Conservation (phyloP, 208 protist genomes). For the Acanthamoeba triangularis region DNA sequence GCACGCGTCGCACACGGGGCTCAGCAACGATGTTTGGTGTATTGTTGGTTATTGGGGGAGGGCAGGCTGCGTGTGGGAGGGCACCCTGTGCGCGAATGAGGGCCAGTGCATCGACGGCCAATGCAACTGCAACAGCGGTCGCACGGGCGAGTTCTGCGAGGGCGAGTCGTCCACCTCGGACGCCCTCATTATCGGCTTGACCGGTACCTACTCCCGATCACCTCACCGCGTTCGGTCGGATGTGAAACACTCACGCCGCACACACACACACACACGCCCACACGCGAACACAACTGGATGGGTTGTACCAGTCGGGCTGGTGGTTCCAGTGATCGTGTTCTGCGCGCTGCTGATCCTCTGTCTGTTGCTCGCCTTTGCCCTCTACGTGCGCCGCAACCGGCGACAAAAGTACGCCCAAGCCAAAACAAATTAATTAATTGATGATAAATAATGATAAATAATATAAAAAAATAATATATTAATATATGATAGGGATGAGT, state of each 20-base stretch:
- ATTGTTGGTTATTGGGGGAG: too few species aligned
- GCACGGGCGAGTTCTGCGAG: not conserved
- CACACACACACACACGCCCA: not conserved
- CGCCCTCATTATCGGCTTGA: constrained; percentile 36
- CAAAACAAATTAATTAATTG: not conserved
- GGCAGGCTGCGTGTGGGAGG: constrained; percentile 48
- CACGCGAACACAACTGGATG: too few species aligned
- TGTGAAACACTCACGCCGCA: not conserved
- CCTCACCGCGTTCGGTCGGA: not conserved
- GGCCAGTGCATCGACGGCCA: not conserved
- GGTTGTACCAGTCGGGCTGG: not conserved
- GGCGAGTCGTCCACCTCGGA: not conserved
- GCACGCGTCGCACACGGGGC: too few species aligned
- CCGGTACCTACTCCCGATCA: not conserved
- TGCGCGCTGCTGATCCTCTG: not conserved
- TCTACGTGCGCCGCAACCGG: not conserved
- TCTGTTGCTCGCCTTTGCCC: not conserved
- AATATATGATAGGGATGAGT: not conserved
- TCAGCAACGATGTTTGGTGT: too few species aligned
- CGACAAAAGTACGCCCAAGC: not conserved
- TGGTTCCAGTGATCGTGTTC: not conserved
- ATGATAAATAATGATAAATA: not conserved
- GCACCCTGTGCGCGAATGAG: constrained; percentile 16
- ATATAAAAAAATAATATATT: not conserved
- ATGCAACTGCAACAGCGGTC: constrained; percentile 22